A percentile compares a stretch with the other conserved stretches of the same genome.
These are phyloP conservation scores for Penicillium lagena DNA, from an alignment of 495 filamentous ascomycete species.

Conservation along the genomic window DNA sequence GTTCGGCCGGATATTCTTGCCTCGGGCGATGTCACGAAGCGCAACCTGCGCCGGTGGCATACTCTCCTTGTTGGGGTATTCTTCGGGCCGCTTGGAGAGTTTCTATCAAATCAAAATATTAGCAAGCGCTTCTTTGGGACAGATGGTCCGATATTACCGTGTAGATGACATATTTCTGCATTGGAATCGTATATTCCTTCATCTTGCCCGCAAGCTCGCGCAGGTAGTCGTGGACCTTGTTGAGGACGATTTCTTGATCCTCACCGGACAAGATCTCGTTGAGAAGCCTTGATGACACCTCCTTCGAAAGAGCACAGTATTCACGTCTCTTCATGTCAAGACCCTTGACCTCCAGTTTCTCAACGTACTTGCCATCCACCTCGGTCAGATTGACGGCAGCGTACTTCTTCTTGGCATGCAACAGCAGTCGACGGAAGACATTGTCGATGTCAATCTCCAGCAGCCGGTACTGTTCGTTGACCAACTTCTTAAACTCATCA, in stretches of 20 bases:
- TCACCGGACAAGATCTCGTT: constrained; percentile 92
- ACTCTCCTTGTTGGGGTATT: constrained; percentile 84
- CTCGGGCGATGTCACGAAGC: constrained; percentile 76
- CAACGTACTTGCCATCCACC: constrained; percentile 79
- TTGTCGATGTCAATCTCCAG: constrained; percentile 99
- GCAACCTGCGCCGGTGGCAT: constrained; percentile 99
- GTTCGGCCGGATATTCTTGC: constrained; percentile 80
- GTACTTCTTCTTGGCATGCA: constrained; percentile 99
- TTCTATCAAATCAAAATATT: constrained; percentile 42
- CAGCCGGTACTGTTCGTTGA: constrained; percentile 85
- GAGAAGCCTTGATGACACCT: constrained; percentile 74
- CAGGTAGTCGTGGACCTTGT: constrained; percentile 87
- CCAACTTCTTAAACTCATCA: constrained; percentile 66
- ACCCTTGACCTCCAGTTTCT: constrained; percentile 97
- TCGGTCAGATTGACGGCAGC: constrained; percentile 93
- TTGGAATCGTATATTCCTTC: constrained; percentile 65
- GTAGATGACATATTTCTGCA: constrained; percentile 90
- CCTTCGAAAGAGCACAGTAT: constrained; percentile 91
- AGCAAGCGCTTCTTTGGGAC: background rate
- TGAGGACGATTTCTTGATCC: constrained; percentile 81
- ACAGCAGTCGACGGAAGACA: constrained; percentile 83
- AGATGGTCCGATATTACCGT: constrained; percentile 46
- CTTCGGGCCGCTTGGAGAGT: constrained; percentile 85
- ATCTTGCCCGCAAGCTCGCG: constrained; percentile 75
- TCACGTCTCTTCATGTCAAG: constrained; percentile 96